phyloP scores from a whole-genome alignment of 495 filamentous ascomycete species.

The Neohortaea acidophila region DNA sequence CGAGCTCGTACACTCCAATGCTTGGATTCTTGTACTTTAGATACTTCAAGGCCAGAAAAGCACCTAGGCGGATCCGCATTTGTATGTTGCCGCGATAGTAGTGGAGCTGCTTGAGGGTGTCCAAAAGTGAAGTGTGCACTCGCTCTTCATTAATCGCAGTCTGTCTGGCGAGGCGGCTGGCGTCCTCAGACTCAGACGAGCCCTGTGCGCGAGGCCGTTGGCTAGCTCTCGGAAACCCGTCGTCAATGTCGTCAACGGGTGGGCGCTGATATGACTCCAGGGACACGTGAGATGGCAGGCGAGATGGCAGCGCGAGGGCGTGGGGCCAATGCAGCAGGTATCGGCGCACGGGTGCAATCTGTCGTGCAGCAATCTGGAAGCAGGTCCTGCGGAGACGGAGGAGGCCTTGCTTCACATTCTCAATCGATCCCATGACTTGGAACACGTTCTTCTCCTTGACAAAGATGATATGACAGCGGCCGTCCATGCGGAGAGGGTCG shows the following conservation, averaged over 20 bases:
- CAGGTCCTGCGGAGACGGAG: conserved; percentile 11
- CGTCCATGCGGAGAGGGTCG: conserved; percentile 20
- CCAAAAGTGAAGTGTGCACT: not conserved
- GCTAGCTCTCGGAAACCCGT: no score
- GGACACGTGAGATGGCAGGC: conserved; percentile 3
- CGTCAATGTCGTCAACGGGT: not conserved
- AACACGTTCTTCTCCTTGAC: conserved; percentile 4
- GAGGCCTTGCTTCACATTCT: conserved; percentile 10
- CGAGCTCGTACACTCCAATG: conserved; percentile 6
- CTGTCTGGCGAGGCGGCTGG: not conserved
- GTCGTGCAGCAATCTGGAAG: conserved; percentile 16
- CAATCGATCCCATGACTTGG: conserved; percentile 10
- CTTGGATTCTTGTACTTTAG: conserved; percentile 1
- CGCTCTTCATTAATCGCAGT: not conserved
- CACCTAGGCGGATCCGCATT: conserved; percentile 18
- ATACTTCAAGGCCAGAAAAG: conserved; percentile 11
- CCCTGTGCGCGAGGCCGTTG: not conserved
- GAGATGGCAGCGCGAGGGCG: not conserved
- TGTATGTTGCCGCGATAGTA: conserved; percentile 19
- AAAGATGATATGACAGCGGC: conserved; percentile 15
- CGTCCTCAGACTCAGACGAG: not conserved
- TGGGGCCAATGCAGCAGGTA: conserved; percentile 14
- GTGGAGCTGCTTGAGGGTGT: conserved; percentile 9
- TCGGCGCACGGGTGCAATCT: conserved; percentile 1
- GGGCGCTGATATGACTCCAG: conserved; percentile 7